Conservation (phyloP, 306 rosid species). For the Gynostemma pentaphyllum region DNA sequence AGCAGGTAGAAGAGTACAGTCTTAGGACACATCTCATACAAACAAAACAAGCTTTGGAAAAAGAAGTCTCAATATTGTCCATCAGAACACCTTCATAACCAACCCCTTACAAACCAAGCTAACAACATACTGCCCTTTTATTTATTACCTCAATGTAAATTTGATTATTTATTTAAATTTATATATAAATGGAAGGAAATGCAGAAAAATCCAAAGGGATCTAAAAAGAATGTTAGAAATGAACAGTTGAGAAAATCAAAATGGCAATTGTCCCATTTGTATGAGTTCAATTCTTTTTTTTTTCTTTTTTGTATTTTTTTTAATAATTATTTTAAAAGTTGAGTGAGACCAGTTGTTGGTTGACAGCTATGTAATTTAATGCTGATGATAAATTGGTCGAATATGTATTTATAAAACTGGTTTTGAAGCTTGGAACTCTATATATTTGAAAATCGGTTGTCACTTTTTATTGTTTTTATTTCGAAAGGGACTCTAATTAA, state of each 20-base stretch:
- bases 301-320: not conserved
- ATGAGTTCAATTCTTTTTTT: not conserved
- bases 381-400: not conserved
- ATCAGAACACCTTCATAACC: not conserved
- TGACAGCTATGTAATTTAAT: not conserved
- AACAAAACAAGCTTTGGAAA: constrained; percentile 47
- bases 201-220: constrained; percentile 4
- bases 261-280: not conserved
- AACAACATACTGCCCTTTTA: constrained; percentile 5
- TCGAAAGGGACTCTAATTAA: not conserved
- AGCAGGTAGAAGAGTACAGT: constrained; percentile 85
- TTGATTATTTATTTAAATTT: constrained; percentile 4
- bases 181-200: constrained; percentile 3
- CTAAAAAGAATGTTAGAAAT: not conserved
- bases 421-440: not conserved
- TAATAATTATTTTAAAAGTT: not conserved
- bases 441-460: not conserved
- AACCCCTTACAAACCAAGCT: constrained; percentile 1
- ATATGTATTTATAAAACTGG: too few species aligned
- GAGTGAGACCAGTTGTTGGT: not conserved
- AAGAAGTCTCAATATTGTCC: constrained; percentile 19
- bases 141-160: constrained; percentile 10
- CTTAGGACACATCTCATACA: constrained; percentile 75
- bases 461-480: too few species aligned
- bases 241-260: constrained; percentile 3